These are phyloP conservation scores for Zalaria sp. DNA, from an alignment of 2,329 filamentous ascomycete genomes.

Conservation along the genomic window DNA sequence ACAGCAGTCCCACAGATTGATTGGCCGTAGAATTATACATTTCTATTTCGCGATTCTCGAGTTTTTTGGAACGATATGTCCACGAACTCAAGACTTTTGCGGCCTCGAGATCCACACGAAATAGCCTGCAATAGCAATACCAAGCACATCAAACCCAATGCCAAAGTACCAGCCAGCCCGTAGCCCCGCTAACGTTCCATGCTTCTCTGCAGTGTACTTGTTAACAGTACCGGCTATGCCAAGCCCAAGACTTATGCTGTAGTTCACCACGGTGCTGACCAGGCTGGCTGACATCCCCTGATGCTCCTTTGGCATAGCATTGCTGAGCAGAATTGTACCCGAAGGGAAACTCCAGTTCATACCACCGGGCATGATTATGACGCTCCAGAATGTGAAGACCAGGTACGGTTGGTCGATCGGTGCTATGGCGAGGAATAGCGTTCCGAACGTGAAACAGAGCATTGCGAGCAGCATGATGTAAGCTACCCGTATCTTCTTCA, in stretches of 20 bases:
- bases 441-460: slow-evolving; percentile 23
- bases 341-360: slow-evolving; percentile 53
- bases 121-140: slow-evolving; percentile 3
- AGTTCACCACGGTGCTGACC: slow-evolving; percentile 35
- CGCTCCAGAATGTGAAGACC: slow-evolving; percentile 42
- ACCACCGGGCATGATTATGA: slow-evolving; percentile 44
- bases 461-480: slow-evolving; percentile 19
- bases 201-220: slow-evolving; percentile 4
- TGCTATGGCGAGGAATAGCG: slow-evolving; percentile 22
- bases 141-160: slow-evolving; percentile 2
- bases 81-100: neutral
- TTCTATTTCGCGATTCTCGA: too few relatives aligned
- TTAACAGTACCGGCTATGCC: slow-evolving; percentile 28
- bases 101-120: slow-evolving; percentile 3
- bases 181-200: slow-evolving; percentile 2
- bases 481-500: slow-evolving; percentile 7
- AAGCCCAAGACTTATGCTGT: slow-evolving; percentile 11
- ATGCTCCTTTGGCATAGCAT: slow-evolving; percentile 28
- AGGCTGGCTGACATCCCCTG: slow-evolving; percentile 38
- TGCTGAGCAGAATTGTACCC: slow-evolving; percentile 43
- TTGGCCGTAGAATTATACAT: too few relatives aligned
- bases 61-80: too few relatives aligned
- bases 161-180: slow-evolving; percentile 2
- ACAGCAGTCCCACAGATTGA: too few relatives aligned
- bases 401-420: slow-evolving; percentile 45